Evolutionary conservation across 75 land plant species (phyloP).

Genomic region (Picea sitchensis): DNA sequence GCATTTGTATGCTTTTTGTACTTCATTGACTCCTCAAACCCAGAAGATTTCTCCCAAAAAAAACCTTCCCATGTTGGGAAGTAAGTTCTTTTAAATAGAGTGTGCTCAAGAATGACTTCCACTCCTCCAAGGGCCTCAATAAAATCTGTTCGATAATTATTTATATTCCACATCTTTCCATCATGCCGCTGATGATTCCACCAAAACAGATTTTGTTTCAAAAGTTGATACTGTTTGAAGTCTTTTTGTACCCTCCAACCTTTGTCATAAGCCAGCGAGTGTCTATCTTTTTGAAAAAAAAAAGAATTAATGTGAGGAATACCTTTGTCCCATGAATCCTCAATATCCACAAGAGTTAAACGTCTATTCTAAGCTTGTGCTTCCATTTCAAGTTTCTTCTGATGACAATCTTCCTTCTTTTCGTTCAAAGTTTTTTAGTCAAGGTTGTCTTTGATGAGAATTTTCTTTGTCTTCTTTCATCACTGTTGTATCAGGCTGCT

Average conservation of each 20-base stretch:
- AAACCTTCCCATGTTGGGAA: slow-evolving; percentile 99
- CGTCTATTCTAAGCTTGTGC: slow-evolving; percentile 96
- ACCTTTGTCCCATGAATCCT: slow-evolving; percentile 99
- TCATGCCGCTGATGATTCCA: slow-evolving; percentile 99
- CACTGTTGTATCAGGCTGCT: too few relatives aligned
- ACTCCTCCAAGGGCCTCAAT: slow-evolving; percentile 98
- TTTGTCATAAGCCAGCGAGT: slow-evolving; percentile 96
- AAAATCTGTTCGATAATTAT: slow-evolving; percentile 96
- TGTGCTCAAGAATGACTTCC: slow-evolving; percentile 98
- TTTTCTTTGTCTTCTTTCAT: too few relatives aligned
- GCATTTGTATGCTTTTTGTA: slow-evolving; percentile 98
- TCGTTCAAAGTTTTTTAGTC: too few relatives aligned
- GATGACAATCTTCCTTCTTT: too few relatives aligned
- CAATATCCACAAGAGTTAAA: slow-evolving; percentile 92
- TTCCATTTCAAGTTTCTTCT: too few relatives aligned
- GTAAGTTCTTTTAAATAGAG: slow-evolving; percentile 96
- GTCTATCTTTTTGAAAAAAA: slow-evolving; percentile 97
- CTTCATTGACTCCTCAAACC: slow-evolving; percentile 99
- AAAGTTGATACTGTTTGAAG: slow-evolving; percentile 97
- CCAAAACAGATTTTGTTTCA: slow-evolving; percentile 99
- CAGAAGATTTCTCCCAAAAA: slow-evolving; percentile 99
- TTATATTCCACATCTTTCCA: slow-evolving; percentile 98
- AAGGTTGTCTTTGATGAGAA: too few relatives aligned
- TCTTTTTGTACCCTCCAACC: slow-evolving; percentile 99
- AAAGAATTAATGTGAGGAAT: slow-evolving; percentile 91